These are phyloP conservation scores for Isoetes taiwanensis DNA, from an alignment of 75 land plant genomes.

Conservation along the genomic window DNA sequence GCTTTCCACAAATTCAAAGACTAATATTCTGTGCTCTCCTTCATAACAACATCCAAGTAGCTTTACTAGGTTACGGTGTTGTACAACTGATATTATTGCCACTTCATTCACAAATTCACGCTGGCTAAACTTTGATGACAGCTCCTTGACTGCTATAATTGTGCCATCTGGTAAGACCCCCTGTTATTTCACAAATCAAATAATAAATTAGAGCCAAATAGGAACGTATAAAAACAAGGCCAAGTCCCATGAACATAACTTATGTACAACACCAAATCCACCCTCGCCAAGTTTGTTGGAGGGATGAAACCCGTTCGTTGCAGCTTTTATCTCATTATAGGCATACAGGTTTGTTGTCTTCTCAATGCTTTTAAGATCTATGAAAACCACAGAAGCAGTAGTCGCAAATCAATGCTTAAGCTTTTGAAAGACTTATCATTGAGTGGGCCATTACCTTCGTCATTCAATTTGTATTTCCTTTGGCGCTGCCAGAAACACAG, in stretches of 20 bases:
- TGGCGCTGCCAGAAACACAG: too few species aligned
- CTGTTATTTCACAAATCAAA: too few species aligned
- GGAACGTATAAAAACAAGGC: too few species aligned
- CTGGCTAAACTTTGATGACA: constrained; percentile 15
- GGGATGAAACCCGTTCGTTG: constrained; percentile 14
- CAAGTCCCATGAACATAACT: too few species aligned
- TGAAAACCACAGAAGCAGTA: too few species aligned
- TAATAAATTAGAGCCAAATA: too few species aligned
- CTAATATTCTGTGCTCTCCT: neutral
- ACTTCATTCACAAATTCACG: constrained; percentile 33
- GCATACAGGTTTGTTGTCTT: constrained; percentile 13
- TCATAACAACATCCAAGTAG: constrained; percentile 12
- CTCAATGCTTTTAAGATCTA: too few species aligned
- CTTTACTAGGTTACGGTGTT: constrained; percentile 17
- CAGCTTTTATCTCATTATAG: neutral
- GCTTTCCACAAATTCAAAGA: neutral
- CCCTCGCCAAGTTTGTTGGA: constrained; percentile 17
- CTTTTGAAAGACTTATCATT: too few species aligned
- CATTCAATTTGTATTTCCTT: too few species aligned
- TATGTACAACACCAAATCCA: constrained; percentile 16
- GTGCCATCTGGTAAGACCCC: constrained; percentile 16
- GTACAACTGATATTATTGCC: constrained; percentile 1
- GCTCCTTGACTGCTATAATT: constrained; percentile 23
- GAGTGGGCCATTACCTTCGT: too few species aligned
- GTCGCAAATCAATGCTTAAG: too few species aligned